phyloP scores from a whole-genome alignment of 164 flowering plant genomes.

The Vitis riparia region DNA sequence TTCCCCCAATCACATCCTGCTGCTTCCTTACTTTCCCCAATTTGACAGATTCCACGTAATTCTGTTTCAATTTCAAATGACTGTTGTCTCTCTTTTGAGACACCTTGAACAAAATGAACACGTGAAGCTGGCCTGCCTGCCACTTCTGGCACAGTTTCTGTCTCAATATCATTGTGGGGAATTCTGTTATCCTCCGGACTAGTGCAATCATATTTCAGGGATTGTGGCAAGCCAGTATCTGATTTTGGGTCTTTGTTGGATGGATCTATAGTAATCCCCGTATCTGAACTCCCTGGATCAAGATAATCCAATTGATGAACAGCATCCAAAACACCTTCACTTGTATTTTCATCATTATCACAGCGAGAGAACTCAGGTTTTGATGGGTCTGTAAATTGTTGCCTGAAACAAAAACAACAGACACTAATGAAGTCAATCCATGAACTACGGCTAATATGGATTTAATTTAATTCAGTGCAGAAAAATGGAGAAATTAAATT shows the following conservation, averaged over 20 bases:
- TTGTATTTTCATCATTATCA: conserved; percentile 7
- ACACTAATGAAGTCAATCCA: not conserved
- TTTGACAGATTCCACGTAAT: conserved; percentile 12
- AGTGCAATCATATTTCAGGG: conserved; percentile 17
- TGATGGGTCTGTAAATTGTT: conserved; percentile 12
- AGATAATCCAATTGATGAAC: conserved; percentile 1
- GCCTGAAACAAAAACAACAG: conserved; percentile 14
- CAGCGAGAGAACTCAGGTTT: conserved; percentile 11
- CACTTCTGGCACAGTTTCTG: not conserved
- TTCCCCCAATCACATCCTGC: conserved; percentile 13
- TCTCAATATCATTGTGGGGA: not conserved
- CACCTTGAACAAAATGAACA: not conserved
- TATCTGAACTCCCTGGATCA: not conserved
- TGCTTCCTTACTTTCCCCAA: conserved; percentile 8
- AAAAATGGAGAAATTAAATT: not conserved
- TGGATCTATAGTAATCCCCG: conserved; percentile 8
- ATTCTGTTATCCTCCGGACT: conserved; percentile 7
- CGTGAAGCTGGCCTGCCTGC: not conserved
- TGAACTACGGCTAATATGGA: not conserved
- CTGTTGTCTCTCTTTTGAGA: not conserved
- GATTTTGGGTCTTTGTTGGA: conserved; percentile 7
- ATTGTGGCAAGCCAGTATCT: conserved; percentile 15
- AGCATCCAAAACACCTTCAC: conserved; percentile 5
- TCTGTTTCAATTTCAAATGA: conserved; percentile 10
- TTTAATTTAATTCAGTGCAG: not conserved